Conservation (phyloP, 1,284 basidiomycete genomes). For the Sporisorium exsertum region DNA sequence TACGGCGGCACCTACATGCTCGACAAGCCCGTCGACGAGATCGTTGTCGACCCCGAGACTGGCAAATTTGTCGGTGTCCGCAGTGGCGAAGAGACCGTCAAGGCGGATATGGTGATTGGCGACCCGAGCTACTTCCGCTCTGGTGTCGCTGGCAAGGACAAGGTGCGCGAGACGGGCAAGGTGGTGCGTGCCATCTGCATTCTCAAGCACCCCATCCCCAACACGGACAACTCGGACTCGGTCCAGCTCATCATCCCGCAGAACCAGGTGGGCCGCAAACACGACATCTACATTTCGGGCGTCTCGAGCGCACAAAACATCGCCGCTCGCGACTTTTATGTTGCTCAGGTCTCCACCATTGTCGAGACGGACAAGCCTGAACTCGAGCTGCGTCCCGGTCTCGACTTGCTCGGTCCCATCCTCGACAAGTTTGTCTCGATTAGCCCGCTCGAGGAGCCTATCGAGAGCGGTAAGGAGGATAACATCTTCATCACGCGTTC, state of each 20-base stretch:
- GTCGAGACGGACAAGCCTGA: conserved; percentile 96
- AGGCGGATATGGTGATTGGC: conserved; percentile 97
- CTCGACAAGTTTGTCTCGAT: conserved; percentile 97
- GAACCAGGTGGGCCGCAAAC: conserved; percentile 93
- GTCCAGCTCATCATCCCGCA: conserved; percentile 99
- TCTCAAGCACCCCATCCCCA: conserved; percentile 97
- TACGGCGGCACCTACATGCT: conserved; percentile 99
- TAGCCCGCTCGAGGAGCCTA: conserved; percentile 88
- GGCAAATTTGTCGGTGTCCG: conserved; percentile 95
- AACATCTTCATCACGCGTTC: conserved; percentile 97
- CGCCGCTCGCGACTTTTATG: conserved; percentile 91
- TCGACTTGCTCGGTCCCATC: conserved; percentile 91
- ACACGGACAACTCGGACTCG: conserved; percentile 89
- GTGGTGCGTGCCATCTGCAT: conserved; percentile 98
- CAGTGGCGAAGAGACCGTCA: conserved; percentile 90
- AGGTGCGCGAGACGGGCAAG: conserved; percentile 89
- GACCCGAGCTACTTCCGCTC: conserved; percentile 91
- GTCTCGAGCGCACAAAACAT: conserved; percentile 98
- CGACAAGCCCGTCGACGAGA: conserved; percentile 92
- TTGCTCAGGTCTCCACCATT: conserved; percentile 98
- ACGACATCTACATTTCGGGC: conserved; percentile 99
- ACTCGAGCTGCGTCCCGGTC: conserved; percentile 88
- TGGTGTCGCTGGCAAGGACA: conserved; percentile 77
- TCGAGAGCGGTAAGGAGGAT: conserved; percentile 81
- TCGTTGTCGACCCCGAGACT: conserved; percentile 80